Base-by-base conservation (phyloP, 1,284 basidiomycete genomes). In the Boletus semigastroideus region DNA sequence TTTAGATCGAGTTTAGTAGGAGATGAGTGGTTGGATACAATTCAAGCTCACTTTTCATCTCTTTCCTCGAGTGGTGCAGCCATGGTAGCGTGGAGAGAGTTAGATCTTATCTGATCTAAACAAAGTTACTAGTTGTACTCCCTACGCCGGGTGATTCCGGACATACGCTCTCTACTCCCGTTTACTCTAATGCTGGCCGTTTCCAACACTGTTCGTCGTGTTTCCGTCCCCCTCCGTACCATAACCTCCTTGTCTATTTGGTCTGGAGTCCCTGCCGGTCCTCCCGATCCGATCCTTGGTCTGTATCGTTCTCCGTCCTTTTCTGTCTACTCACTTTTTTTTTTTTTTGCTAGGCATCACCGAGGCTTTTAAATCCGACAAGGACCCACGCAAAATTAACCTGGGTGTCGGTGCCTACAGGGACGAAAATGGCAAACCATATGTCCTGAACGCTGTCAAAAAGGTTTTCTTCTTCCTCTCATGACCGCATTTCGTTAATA, bases 301-400 rank as follows among this genome's bases (percentile, higher is more conserved):
- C 60, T 54, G 58, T 56, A 47, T 43, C 2, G 31, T 19, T 14
- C 20, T 42, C 30, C 42, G 19, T 47, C 14, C 9, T 38, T 28
- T 25, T 42, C 22, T 48, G 27, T 28, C 19, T 10, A 42, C 50
- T 56, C 48, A 60, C 46, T 12, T 19, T 31, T 48, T 33, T 9
- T 60, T 44, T 12, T 19, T 31, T 48, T 33, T 9, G 34, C 19
- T 45, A 82, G 92, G 92, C 61, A 86, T 97, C 53, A 88, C 90
- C 38, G 94, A 97, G 73, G 94, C 94, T 25, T 97, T 94, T 83
- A 98, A 96, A 78, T 89, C 90, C 51, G 93, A 97, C 82, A 86
- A 86, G 62, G 84, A 90, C 68, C 76, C 91, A 19, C 85, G 87
- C 64, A 99, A 99, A 76, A 98, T 98, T 72, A 99, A 99, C 78